These are phyloP conservation scores for Pyrenopolyporus hunteri DNA, from an alignment of 495 filamentous ascomycete genomes.

Conservation along the genomic window DNA sequence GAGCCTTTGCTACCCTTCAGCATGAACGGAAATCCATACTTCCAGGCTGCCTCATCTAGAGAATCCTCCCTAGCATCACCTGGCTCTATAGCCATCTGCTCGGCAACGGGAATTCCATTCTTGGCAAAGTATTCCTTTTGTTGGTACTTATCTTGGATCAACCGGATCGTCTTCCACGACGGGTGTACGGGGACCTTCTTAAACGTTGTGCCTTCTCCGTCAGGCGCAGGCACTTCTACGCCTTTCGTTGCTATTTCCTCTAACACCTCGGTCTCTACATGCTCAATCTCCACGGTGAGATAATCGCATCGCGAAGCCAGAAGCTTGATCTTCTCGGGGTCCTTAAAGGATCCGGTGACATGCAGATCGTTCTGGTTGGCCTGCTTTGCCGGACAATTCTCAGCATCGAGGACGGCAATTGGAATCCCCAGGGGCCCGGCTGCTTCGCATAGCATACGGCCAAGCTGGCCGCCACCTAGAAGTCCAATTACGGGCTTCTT, in stretches of 20 bases:
- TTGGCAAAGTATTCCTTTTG: slow-evolving; percentile 83
- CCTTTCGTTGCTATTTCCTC: slow-evolving; percentile 74
- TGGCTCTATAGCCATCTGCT: slow-evolving; percentile 64
- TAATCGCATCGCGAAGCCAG: slow-evolving; percentile 81
- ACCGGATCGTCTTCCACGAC: slow-evolving; percentile 84
- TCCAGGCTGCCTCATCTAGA: slow-evolving; percentile 65
- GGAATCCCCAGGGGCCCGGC: slow-evolving; percentile 86
- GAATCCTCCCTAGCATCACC: slow-evolving; percentile 59
- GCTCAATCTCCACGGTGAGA: slow-evolving; percentile 96
- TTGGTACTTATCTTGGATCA: slow-evolving; percentile 94
- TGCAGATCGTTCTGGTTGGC: slow-evolving; percentile 76
- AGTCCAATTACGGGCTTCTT: slow-evolving; percentile 34
- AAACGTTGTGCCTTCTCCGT: slow-evolving; percentile 45
- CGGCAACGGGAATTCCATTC: slow-evolving; percentile 72
- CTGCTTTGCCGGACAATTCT: slow-evolving; percentile 86
- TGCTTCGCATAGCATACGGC: slow-evolving; percentile 93
- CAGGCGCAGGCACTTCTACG: slow-evolving; percentile 54
- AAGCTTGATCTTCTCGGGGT: slow-evolving; percentile 73
- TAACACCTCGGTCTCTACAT: slow-evolving; percentile 91
- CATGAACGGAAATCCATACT: slow-evolving; percentile 89
- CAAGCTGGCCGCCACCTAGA: slow-evolving; percentile 70
- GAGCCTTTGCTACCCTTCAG: slow-evolving; percentile 91
- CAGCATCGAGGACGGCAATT: slow-evolving; percentile 78
- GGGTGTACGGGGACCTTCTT: slow-evolving; percentile 73
- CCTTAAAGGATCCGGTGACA: slow-evolving; percentile 84